phyloP scores from a whole-genome alignment of 2,329 filamentous ascomycete genomes.

The Aspergillus sp. region DNA sequence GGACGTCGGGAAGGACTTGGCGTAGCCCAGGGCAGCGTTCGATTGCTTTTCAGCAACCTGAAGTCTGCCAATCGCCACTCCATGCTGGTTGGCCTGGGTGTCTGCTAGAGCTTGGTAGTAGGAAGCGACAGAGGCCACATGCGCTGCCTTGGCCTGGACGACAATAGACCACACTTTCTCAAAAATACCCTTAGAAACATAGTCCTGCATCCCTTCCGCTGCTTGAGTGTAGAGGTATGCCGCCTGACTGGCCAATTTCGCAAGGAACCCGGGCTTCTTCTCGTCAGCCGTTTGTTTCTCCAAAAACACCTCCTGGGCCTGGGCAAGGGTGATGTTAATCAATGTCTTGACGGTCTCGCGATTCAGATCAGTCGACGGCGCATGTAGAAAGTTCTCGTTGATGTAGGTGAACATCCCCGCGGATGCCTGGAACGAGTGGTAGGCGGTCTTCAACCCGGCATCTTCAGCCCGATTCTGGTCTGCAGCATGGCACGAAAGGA shows the following conservation, averaged over 20 bases:
- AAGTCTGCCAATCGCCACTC: conserved; percentile 72
- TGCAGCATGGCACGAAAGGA: conserved; percentile 90
- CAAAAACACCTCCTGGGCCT: conserved; percentile 93
- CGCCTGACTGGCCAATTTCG: conserved; percentile 87
- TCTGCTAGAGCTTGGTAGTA: conserved; percentile 91
- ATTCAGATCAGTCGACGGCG: conserved; percentile 90
- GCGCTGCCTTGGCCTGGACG: conserved; percentile 61
- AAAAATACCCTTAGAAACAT: conserved; percentile 82
- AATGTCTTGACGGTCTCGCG: conserved; percentile 91
- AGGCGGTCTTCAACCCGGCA: conserved; percentile 85
- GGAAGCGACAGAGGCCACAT: conserved; percentile 78
- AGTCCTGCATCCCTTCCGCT: conserved; percentile 83
- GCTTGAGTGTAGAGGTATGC: conserved; percentile 82
- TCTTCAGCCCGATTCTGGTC: conserved; percentile 89
- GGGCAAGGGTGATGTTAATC: conserved; percentile 86
- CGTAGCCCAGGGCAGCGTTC: conserved; percentile 67
- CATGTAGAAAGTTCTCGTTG: conserved; percentile 98
- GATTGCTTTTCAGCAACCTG: conserved; percentile 70
- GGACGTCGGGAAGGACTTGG: conserved; percentile 70
- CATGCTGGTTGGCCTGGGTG: conserved; percentile 79
- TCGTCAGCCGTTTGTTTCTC: conserved; percentile 91
- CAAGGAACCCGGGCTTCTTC: conserved; percentile 85
- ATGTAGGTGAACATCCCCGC: conserved; percentile 99
- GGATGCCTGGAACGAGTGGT: conserved; percentile 95
- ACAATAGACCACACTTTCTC: conserved; percentile 88